These are phyloP conservation scores for Penicillium argentinense DNA, from an alignment of 495 filamentous ascomycete species.

Conservation along the genomic window DNA sequence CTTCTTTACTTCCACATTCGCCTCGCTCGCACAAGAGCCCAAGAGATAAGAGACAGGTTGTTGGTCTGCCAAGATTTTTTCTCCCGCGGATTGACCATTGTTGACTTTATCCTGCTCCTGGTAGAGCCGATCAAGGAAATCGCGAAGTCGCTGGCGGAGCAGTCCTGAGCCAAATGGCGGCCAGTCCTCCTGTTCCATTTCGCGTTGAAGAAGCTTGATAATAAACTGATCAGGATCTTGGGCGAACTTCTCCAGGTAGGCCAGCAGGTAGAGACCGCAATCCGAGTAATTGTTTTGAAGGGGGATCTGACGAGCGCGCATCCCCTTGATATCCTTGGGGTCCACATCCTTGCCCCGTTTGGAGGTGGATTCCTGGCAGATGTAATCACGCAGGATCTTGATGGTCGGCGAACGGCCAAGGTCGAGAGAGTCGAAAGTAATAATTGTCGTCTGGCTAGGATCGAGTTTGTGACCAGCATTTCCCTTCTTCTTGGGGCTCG, in stretches of 20 bases:
- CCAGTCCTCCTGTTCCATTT: constrained; percentile 55
- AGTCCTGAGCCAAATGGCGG: constrained; percentile 49
- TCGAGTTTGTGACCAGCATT: constrained; percentile 23
- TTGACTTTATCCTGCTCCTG: constrained; percentile 42
- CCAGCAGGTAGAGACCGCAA: constrained; percentile 83
- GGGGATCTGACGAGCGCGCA: constrained; percentile 70
- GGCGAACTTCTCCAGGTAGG: constrained; percentile 80
- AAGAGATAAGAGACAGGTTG: constrained; percentile 39
- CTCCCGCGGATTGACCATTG: constrained; percentile 7
- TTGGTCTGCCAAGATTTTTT: constrained; percentile 30
- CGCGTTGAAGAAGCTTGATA: constrained; percentile 47
- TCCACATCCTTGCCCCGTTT: constrained; percentile 65
- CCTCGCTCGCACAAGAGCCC: constrained; percentile 8
- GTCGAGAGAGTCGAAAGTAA: constrained; percentile 87
- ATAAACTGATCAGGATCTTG: constrained; percentile 65
- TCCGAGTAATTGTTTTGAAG: constrained; percentile 82
- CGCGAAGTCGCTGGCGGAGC: constrained; percentile 53
- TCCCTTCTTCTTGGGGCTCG: constrained; percentile 35
- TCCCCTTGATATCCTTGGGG: constrained; percentile 52
- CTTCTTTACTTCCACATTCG: neutral
- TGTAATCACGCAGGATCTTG: constrained; percentile 70
- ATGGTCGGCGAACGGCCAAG: constrained; percentile 58
- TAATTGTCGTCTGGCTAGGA: constrained; percentile 60
- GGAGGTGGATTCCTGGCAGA: constrained; percentile 66
- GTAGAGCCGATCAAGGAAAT: constrained; percentile 51